Conservation (phyloP, 164 flowering plant genomes). For the Akebia trifoliata region DNA sequence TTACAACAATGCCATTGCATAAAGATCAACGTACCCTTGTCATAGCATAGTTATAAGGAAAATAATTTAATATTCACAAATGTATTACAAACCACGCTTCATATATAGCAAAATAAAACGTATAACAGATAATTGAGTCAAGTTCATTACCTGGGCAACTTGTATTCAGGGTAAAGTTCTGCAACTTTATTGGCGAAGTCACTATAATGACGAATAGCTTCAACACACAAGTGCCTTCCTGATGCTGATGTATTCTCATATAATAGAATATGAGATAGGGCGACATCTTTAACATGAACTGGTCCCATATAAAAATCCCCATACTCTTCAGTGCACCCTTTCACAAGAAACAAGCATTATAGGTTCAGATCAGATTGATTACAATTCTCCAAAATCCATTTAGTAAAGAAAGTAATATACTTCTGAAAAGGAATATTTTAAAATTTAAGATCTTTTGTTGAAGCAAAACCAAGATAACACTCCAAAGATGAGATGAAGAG, state of each 20-base stretch:
- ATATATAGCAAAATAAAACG: no score
- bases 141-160: slow-evolving; percentile 52
- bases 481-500: no score
- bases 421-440: no score
- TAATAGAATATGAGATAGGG: slow-evolving; percentile 72
- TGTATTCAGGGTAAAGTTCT: slow-evolving; percentile 78
- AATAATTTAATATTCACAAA: not conserved
- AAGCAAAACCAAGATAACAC: no score
- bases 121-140: no score
- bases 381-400: no score
- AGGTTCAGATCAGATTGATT: no score
- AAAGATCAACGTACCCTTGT: no score
- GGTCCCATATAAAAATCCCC: slow-evolving; percentile 63
- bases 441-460: no score
- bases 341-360: not conserved
- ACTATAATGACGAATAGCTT: slow-evolving; percentile 72
- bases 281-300: slow-evolving; percentile 92
- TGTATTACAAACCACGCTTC: not conserved
- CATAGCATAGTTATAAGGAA: not conserved
- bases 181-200: slow-evolving; percentile 86
- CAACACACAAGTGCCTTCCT: slow-evolving; percentile 89
- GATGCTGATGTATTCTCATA: slow-evolving; percentile 69
- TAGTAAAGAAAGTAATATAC: no score
- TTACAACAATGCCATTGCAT: no score
- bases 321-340: slow-evolving; percentile 69